Evolutionary conservation across 2,329 filamentous ascomycete genomes (phyloP), one percentile per base, ranked within the genome.

Genomic region (Aspergillaceae sp.): DNA sequence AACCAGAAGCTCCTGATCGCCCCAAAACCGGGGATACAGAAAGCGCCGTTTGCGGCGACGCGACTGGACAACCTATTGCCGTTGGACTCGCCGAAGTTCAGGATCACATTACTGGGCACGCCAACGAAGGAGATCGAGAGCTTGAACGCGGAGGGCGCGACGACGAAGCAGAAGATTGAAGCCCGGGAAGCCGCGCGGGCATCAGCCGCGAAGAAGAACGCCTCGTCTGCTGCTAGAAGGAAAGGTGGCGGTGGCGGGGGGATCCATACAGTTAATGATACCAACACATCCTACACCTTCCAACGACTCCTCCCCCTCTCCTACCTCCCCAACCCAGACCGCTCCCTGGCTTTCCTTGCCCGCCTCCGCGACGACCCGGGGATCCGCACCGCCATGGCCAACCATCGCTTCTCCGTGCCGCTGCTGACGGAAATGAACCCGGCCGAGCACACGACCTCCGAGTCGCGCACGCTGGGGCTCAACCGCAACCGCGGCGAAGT

Each of bases 361-460:
- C 79, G 86, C 1, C 75, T 98, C 3, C 82, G 82, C 52, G 78
- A 84, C 50, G 92, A 98, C 64, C 83, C 87, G 0, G 92, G 92
- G 5, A 91, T 98, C 67, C 83, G 83, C 52, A 74, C 83, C 1
- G 78, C 82, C 1, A 98, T 98, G 92, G 74, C 78, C 10, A 83
- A 82, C 57, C 90, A 95, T 71, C 79, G 82, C 52, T 96, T 94
- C 72, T 79, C 77, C 19, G 92, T 98, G 1, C 84, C 84, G 0
- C 68, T 97, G 3, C 74, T 98, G 28, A 96, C 90, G 0, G 92
- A 98, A 68, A 97, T 98, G 91, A 86, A 98, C 57, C 92, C 92
- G 0, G 75, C 83, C 0, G 77, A 83, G 54, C 82, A 96, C 66
- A 96, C 90, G 0, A 86, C 79, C 3, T 84, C 87, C 59, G 84